Conservation (phyloP, 208 protist species). For the Angomonas deanei region DNA sequence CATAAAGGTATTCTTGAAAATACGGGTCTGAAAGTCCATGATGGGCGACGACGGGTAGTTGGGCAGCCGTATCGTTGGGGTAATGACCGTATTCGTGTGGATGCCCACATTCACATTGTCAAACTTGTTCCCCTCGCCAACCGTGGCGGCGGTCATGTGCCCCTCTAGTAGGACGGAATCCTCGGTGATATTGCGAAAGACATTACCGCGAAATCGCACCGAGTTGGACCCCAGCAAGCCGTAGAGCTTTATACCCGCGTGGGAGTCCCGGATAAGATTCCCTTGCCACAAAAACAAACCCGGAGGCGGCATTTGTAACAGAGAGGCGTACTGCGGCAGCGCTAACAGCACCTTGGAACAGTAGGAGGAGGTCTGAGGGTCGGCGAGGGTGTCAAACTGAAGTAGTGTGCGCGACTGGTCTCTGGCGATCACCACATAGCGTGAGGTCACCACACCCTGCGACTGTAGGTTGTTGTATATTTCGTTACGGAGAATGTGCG, state of each 20-base stretch:
- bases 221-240: conserved; percentile 46
- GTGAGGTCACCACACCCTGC: conserved; percentile 58
- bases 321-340: conserved; percentile 45
- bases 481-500: conserved; percentile 47
- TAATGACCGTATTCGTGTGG: conserved; percentile 17
- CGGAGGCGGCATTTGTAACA: conserved; percentile 48
- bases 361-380: conserved; percentile 34
- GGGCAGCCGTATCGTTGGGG: neutral
- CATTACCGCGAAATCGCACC: conserved; percentile 46
- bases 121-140: conserved; percentile 71
- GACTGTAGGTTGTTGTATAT: conserved; percentile 39
- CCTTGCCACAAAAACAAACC: conserved; percentile 59
- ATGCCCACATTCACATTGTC: conserved; percentile 43
- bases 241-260: conserved; percentile 38
- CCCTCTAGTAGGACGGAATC: conserved; percentile 55
- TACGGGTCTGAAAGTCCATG: conserved; percentile 36
- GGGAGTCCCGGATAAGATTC: conserved; percentile 47
- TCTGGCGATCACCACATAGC: conserved; percentile 46
- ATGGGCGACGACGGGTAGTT: neutral
- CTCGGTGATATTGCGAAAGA: conserved; percentile 40
- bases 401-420: conserved; percentile 50
- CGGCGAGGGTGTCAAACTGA: conserved; percentile 58
- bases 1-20: conserved; percentile 66
- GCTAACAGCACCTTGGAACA: conserved; percentile 55
- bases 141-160: conserved; percentile 53